These are phyloP conservation scores for Fonsecaea multimorphosa DNA, from an alignment of 2,329 filamentous ascomycete genomes.

Conservation along the genomic window DNA sequence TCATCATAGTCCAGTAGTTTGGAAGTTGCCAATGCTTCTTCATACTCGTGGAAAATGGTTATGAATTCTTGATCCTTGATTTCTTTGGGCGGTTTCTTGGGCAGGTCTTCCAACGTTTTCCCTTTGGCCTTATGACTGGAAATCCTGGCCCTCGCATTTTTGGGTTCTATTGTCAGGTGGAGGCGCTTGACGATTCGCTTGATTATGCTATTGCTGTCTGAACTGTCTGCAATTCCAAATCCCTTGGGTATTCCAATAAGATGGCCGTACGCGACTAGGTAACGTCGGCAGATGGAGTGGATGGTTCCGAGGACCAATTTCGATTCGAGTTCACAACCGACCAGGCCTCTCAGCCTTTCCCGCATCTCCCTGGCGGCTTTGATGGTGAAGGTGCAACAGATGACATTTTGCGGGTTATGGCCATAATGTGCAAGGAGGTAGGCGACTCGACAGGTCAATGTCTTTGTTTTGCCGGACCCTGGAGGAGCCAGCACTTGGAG, in stretches of 20 bases:
- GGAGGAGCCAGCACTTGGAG: slow-evolving; percentile 68
- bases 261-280: slow-evolving; percentile 81
- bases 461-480: slow-evolving; percentile 89
- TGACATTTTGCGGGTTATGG: slow-evolving; percentile 81
- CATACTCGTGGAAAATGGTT: slow-evolving; percentile 74
- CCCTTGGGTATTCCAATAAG: slow-evolving; percentile 80
- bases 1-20: slow-evolving; percentile 96
- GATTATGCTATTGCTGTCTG: slow-evolving; percentile 79
- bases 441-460: slow-evolving; percentile 87
- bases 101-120: slow-evolving; percentile 52
- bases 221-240: slow-evolving; percentile 88
- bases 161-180: slow-evolving; percentile 71
- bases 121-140: slow-evolving; percentile 66
- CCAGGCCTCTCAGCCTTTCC: slow-evolving; percentile 76
- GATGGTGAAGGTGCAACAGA: slow-evolving; percentile 96
- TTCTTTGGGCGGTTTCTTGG: slow-evolving; percentile 43
- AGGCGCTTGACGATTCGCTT: slow-evolving; percentile 80
- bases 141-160: slow-evolving; percentile 75
- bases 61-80: slow-evolving; percentile 70
- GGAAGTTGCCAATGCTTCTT: slow-evolving; percentile 73
- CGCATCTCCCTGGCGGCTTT: slow-evolving; percentile 96
- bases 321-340: slow-evolving; percentile 77
- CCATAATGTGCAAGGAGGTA: slow-evolving; percentile 78
- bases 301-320: slow-evolving; percentile 90
- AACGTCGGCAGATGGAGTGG: slow-evolving; percentile 87